Evolutionary conservation across 306 rosid species (phyloP), one percentile per base, ranked within the genome.

Genomic region (Argentina anserina): DNA sequence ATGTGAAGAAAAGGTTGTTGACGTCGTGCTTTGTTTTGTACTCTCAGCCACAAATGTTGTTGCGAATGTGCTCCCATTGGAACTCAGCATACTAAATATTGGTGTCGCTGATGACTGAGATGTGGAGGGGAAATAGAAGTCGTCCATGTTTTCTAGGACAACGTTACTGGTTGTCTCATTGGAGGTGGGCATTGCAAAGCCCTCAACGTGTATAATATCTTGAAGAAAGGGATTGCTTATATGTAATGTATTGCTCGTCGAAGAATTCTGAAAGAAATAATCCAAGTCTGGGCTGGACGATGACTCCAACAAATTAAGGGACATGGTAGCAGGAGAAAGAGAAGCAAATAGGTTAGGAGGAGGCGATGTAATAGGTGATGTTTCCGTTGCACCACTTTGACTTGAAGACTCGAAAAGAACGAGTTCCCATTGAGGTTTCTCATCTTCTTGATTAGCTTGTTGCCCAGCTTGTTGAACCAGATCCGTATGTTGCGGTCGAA

Each of bases 171-270:
- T 23, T 14, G 66, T 39, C 15, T 60, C 29, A 55, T 20, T 55
- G 2, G 53, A 23, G 56, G 45, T 42, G 43, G 69, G 64, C 28
- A 28, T 9, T 31, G 45, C 46, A n/a, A 42, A 29, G 21, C 69
- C 49, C 15, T 67, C 62, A 7, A 46, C 12, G 33, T 59, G 63
- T 1, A 56, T 1, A 55, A 14, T 26, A 12, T 87, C 90, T 63
- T 86, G 85, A 4, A 93, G 71, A 73, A 93, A 93, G 13, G 98
- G 97, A 78, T 93, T 93, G 81, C 82, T 80, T 0, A 65, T 83
- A 39, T 78, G 65, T 68, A 58, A 28, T 2, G 37, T 21, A 6
- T 76, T 81, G 69, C 85, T 69, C 4, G 67, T 11, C 13, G 53
- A 46, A 76, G 75, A 20, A 65, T 81, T 82, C 36, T 46, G 80